These are phyloP conservation scores for Syzygium syzygioides DNA, from an alignment of 441 rosid genomes.

Conservation along the genomic window DNA sequence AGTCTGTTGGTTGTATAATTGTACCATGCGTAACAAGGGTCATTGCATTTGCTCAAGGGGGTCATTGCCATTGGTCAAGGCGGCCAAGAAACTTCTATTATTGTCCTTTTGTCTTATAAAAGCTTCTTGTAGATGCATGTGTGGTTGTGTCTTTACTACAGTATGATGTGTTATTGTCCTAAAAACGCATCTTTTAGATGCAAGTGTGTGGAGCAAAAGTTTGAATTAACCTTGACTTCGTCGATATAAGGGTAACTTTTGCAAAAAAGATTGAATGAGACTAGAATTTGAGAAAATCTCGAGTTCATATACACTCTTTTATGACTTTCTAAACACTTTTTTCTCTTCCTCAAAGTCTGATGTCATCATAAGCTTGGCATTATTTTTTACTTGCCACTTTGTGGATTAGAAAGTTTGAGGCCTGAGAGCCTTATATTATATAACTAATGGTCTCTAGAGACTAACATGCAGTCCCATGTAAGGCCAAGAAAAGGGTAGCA, in stretches of 20 bases:
- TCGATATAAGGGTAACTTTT: not conserved
- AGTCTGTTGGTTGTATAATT: not conserved
- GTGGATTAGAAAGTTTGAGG: not conserved
- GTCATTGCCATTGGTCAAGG: not conserved
- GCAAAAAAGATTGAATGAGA: not conserved
- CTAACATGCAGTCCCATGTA: not conserved
- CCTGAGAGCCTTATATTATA: not conserved
- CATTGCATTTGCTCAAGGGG: not conserved
- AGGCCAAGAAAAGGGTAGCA: not conserved
- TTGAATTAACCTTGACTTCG: not conserved
- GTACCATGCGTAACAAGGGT: not conserved
- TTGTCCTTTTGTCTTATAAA: not conserved
- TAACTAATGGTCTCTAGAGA: not conserved
- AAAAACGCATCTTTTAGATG: not conserved
- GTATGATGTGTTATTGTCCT: not conserved
- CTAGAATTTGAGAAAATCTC: not conserved
- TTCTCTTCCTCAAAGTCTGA: too few species aligned
- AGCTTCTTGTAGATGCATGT: not conserved
- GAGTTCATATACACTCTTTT: accelerated
- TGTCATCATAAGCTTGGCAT: not conserved
- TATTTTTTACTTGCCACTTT: not conserved
- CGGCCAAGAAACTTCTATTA: not conserved
- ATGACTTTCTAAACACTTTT: not conserved
- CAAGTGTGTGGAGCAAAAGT: too few species aligned
- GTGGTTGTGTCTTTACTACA: not conserved